Evolutionary conservation across 164 flowering plant genomes (phyloP).

Genomic region (Brasenia schreberi): DNA sequence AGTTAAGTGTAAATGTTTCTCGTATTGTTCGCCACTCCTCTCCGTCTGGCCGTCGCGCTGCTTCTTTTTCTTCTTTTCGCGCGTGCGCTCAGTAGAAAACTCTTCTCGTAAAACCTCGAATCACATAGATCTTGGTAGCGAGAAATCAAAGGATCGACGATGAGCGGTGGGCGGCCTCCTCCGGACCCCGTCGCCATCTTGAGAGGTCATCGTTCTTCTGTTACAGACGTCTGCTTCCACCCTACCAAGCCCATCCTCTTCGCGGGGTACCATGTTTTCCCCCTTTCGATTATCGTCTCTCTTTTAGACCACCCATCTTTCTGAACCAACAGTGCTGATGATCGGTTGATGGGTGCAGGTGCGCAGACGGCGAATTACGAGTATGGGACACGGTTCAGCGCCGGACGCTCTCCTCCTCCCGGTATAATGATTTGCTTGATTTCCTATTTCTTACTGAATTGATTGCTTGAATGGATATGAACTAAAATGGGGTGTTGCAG

Average conservation of each 20-base stretch:
- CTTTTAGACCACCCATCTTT: neutral
- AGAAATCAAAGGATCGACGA: neutral
- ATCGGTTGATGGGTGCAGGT: constrained; percentile 18
- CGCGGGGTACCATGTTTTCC: constrained; percentile 33
- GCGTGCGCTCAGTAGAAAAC: too few species aligned
- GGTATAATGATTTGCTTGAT: constrained; percentile 24
- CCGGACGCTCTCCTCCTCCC: constrained; percentile 60
- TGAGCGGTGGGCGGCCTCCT: constrained; percentile 24
- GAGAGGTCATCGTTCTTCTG: constrained; percentile 85
- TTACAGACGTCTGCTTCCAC: constrained; percentile 68
- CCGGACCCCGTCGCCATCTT: constrained; percentile 82
- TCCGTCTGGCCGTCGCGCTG: too few species aligned
- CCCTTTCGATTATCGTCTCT: neutral
- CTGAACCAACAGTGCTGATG: neutral
- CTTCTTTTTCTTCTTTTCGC: too few species aligned
- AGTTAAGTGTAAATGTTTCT: too few species aligned
- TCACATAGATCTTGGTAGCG: too few species aligned
- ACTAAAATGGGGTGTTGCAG: constrained; percentile 17
- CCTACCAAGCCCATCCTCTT: constrained; percentile 39
- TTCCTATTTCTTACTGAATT: too few species aligned
- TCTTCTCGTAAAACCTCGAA: too few species aligned
- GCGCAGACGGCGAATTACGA: constrained; percentile 78
- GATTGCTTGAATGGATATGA: neutral
- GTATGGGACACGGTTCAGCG: constrained; percentile 72
- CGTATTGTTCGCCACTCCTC: too few species aligned